Base-by-base conservation (phyloP, 73 alveolate genomes). In the Paramecium tetraurelia region DNA sequence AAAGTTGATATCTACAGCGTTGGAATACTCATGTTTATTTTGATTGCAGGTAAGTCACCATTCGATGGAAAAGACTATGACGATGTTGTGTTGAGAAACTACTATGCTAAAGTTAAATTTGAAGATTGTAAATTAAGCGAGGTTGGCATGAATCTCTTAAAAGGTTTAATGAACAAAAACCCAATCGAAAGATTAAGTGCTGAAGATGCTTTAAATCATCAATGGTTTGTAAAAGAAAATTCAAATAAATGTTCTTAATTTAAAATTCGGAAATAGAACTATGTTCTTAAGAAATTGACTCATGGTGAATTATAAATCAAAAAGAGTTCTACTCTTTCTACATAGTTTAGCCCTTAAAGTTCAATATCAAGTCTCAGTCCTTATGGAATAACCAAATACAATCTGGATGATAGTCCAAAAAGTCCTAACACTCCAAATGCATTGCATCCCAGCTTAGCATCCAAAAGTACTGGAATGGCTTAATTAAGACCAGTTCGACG, bases 51-150 rank as follows among this genome's bases (percentile, higher is more conserved):
- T 2, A 59, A 58, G n/a, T 59, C 86, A 24, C 87, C 93, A 2
- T 86, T 86, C 38, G 57, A 40, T 59, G 93, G 93, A 6, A 85
- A 50, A 27, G 95, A 94, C 12, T 92, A 93, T 58, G 95, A 27
- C 33, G 94, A 71, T 29, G 44, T 71, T 4, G 86, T 71, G 0
- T 14, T 71, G 50, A 31, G 31, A 71, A 71, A 71, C 12, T 71
- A 71, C 27, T 31, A 71, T 22, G 86, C 58, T 11, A 31, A 71
- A 38, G 86, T 71, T 7, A 43, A 71, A 29, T 71, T 71, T 43
- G 86, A 71, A 35, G 31, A 71, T 8, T 27, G 38, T 59, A 59
- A 59, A 59, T 27, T 59, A 31, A 59, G 83, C 14, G 83, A 59
- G 1, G 12, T 59, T 10, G 83, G 83, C 1, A 59, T 59, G 38